These are phyloP conservation scores for Ploettnerulaceae sp. DNA, from an alignment of 2,329 filamentous ascomycete genomes.

Conservation along the genomic window DNA sequence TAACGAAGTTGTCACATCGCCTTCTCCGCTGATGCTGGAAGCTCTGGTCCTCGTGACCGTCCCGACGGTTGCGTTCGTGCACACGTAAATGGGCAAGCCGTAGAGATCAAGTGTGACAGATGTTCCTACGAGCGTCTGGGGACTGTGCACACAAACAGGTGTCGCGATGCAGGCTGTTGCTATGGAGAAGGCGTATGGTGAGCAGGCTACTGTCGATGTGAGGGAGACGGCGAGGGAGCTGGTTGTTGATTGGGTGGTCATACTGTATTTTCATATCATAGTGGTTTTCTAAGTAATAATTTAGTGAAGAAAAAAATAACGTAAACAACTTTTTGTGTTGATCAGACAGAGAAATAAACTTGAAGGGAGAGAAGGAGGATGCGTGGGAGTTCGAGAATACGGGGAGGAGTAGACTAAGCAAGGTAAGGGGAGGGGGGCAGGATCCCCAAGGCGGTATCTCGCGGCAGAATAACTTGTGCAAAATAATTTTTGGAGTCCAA, in stretches of 20 bases:
- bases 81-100: neutral
- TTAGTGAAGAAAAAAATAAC: no score
- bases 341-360: no score
- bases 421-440: no score
- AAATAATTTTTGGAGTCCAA: neutral
- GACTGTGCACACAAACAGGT: neutral
- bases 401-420: no score
- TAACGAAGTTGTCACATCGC: neutral
- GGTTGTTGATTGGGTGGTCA: no score
- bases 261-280: no score
- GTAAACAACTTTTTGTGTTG: no score
- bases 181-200: neutral
- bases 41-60: neutral
- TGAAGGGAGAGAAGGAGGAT: no score
- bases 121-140: neutral
- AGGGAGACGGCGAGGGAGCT: no score
- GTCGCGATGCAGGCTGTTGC: neutral
- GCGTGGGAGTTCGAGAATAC: no score
- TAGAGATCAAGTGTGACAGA: neutral
- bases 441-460: neutral
- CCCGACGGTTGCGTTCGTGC: neutral
- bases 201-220: neutral
- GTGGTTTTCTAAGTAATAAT: neutral
- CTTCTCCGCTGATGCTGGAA: neutral
- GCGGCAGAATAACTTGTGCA: neutral